Base-by-base conservation (phyloP, 2,329 filamentous ascomycete genomes). In the Alternaria longipes region DNA sequence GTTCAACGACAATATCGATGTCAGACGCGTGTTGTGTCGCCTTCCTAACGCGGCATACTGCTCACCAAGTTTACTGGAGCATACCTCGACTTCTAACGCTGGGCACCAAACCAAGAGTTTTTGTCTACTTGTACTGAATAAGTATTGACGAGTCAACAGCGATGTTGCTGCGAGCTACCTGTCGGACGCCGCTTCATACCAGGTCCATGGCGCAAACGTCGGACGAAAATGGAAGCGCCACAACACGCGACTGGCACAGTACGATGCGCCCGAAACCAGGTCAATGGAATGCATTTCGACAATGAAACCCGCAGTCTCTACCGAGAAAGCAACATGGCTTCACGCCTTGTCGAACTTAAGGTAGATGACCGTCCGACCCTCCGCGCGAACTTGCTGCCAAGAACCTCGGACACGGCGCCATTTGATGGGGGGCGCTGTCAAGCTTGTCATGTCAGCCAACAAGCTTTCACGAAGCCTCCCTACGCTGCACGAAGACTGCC, bases 361-460 rank as follows among this genome's bases (percentile, higher is more conserved):
- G 22, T 42, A 26, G 11, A 42, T 16, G 47, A 58, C 30, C 52
- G 30, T 60, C 57, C 57, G 57, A 60, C 38, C 52, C 36, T 60
- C 57, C 57, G 52, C 22, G n/a, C 45, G 38, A 12, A 11, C 28
- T 16, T 59, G 11, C 20, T 18, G 44, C 22, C 36, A 47, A 32
- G 42, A 28, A 24, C 20, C 18, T 38, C 45, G 30, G 36, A 20
- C 18, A 51, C 34, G 45, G 14, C 24, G 20, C 54, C 36, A 22
- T 14, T 32, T 42, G 24, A 26, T 26, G 7, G 45, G 18, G 45
- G 28, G 34, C 24, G 34, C n/a, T 56, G 44, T 49, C 46, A 49
- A 49, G 45, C 54, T 50, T 36, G 26, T 36, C 26, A 11, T 20
- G 18, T 18, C 36, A 50, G 26, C 44, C 36, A 32, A 42, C 34